phyloP scores from a whole-genome alignment of 371 early-diverging fungal genomes.

The Catenaria anguillulae region DNA sequence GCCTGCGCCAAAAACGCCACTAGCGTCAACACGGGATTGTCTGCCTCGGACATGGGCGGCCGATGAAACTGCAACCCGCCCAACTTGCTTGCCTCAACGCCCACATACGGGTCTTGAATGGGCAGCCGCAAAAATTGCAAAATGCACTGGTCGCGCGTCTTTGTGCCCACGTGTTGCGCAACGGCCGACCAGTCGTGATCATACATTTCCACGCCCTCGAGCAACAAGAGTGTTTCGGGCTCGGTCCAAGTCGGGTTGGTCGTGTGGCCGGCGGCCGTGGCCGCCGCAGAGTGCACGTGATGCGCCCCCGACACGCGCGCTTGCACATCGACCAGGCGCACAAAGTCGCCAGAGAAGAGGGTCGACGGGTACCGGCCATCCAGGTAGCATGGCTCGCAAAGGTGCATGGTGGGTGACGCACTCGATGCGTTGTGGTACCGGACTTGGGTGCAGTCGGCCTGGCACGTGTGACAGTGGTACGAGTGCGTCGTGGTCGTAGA shows the following conservation, averaged over 20 bases:
- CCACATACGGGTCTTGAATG: conserved; percentile 80
- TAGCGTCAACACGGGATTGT: conserved; percentile 93
- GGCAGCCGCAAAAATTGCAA: conserved; percentile 89
- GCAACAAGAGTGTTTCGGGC: conserved; percentile 78
- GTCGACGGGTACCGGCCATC: conserved; percentile 88
- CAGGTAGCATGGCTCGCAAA: conserved; percentile 75
- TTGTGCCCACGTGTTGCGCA: conserved; percentile 83
- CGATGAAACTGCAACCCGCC: conserved; percentile 49
- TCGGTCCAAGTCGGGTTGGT: conserved; percentile 75
- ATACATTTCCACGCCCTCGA: conserved; percentile 92
- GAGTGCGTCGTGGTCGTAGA: conserved; percentile 1
- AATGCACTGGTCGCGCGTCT: conserved; percentile 86
- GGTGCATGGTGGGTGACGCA: conserved; percentile 45
- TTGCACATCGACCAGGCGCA: conserved; percentile 38
- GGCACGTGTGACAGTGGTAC: conserved; percentile 50
- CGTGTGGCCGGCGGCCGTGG: too few species aligned
- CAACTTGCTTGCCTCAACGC: conserved; percentile 17
- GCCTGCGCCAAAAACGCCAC: conserved; percentile 85
- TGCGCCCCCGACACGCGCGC: conserved; percentile 29
- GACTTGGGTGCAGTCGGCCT: conserved; percentile 62
- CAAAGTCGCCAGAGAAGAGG: conserved; percentile 73
- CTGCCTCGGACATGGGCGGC: conserved; percentile 67
- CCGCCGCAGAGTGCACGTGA: conserved; percentile 5
- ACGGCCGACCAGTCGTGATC: conserved; percentile 95
- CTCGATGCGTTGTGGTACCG: conserved; percentile 64